Evolutionary conservation across 2,329 filamentous ascomycete genomes (phyloP).

Genomic region (Amylocarpus encephaloides): DNA sequence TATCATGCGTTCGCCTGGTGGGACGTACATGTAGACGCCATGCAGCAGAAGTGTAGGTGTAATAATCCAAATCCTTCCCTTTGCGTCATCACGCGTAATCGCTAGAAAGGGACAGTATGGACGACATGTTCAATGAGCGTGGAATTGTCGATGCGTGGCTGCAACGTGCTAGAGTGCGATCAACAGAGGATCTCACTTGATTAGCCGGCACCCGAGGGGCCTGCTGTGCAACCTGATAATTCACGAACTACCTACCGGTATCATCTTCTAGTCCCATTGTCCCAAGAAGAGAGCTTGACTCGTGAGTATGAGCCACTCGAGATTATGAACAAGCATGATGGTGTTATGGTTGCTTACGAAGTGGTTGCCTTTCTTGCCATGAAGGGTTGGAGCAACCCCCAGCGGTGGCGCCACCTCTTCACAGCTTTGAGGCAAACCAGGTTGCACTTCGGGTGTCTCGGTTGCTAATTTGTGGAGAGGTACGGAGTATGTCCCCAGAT

Average conservation of each 20-base stretch:
- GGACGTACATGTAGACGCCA: too few relatives aligned
- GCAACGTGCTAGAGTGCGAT: background rate
- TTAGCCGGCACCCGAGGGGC: background rate
- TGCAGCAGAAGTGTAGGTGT: too few relatives aligned
- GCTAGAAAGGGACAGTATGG: too few relatives aligned
- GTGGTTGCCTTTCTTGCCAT: too few relatives aligned
- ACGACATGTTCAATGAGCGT: too few relatives aligned
- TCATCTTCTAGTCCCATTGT: background rate
- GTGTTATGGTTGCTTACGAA: background rate
- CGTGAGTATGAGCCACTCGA: background rate
- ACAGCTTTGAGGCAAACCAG: background rate
- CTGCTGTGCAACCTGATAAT: too few relatives aligned
- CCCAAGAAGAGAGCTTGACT: background rate
- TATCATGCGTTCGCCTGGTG: too few relatives aligned
- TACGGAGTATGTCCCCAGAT: background rate
- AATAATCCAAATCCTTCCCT: background rate
- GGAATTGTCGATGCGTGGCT: too few relatives aligned
- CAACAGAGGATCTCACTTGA: background rate
- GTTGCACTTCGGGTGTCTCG: conserved; percentile 3
- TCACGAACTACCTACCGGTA: background rate
- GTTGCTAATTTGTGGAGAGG: background rate
- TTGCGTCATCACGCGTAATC: too few relatives aligned
- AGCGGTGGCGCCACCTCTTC: background rate
- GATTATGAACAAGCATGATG: background rate
- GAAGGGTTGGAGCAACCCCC: background rate